Percentiles rank a stretch among this genome's conserved stretches.
Conservation (phyloP, 129 eudicot genomes). For the Pseudognaphalium luteoalbum region DNA sequence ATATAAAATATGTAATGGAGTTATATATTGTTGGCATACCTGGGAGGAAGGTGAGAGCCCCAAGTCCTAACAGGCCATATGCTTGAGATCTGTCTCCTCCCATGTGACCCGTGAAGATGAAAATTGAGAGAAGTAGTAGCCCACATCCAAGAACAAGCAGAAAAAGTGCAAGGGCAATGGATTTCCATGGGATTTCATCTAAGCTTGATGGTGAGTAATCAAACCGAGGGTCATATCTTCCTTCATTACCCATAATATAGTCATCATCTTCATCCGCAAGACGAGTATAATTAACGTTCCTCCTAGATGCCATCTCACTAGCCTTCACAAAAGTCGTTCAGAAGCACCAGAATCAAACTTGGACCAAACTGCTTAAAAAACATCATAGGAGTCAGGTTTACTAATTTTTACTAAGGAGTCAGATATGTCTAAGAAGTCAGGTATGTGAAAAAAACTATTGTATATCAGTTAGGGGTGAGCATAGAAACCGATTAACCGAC, state of each 20-base stretch:
- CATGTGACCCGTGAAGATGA: slow-evolving; percentile 90
- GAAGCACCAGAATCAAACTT: not conserved
- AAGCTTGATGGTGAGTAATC: slow-evolving; percentile 66
- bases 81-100: slow-evolving; percentile 92
- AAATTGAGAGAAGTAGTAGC: slow-evolving; percentile 67
- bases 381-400: not conserved
- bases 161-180: slow-evolving; percentile 80
- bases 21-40: slow-evolving; percentile 40
- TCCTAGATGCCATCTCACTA: not conserved
- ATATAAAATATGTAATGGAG: not conserved
- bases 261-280: slow-evolving; percentile 52
- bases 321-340: not conserved
- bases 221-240: slow-evolving; percentile 69
- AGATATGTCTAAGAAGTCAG: no score
- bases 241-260: slow-evolving; percentile 40
- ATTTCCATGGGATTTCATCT: slow-evolving; percentile 90
- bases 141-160: slow-evolving; percentile 71
- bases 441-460: no score
- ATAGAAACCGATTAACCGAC: no score
- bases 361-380: not conserved
- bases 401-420: no score
- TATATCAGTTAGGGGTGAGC: no score
- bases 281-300: not conserved
- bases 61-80: slow-evolving; percentile 86
- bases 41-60: slow-evolving; percentile 80